Base-by-base conservation (phyloP, 2,329 filamentous ascomycete species). In the Graphilbum fragrans region DNA sequence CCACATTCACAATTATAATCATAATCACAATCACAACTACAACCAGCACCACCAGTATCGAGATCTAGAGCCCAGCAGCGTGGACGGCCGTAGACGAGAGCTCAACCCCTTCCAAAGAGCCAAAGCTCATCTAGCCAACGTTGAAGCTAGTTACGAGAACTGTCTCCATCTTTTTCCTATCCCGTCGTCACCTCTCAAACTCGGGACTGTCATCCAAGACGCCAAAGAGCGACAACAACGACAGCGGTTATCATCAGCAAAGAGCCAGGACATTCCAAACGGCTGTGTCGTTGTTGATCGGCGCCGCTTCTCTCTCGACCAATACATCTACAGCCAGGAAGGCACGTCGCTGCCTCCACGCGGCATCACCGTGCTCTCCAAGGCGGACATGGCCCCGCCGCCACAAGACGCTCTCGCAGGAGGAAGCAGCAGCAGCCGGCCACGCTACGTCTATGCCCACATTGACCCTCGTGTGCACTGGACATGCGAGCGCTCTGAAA, bases 381-480 rank as follows among this genome's bases (percentile, higher is more conserved):
- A 41, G 23, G 39, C 37, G n/a, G 45, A 38, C 18, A 37, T 47
- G 33, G 29, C 17, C n/a, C 12, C 20, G 12, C 12, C 19, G 32
- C n/a, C n/a, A 17, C n/a, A 17, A 18, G 32, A 25, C 32, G 12
- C 19, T 32, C 6, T 7, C 38, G 19, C 9, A 27, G 31, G 18
- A 32, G 4, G 19, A 23, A 19, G n/a, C 32, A 34, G 14, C 25
- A 29, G 25, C 18, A 47, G 16, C 41, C 48, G 1, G 11, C 41
- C 11, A 6, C 22, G 10, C 48, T 6, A 8, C 8, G 19, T 47
- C 18, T 76, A 64, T 47, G 55, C 62, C 1, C 57, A 64, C 37
- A 58, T 74, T 3, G 68, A 79, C 51, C 74, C 72, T 0, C 63
- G 64, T 2, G 60, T 67, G 2, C 67, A 72, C 39, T 67, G 63